phyloP scores from a whole-genome alignment of 208 protist genomes.

The Kentomonas sorsogonicus region DNA sequence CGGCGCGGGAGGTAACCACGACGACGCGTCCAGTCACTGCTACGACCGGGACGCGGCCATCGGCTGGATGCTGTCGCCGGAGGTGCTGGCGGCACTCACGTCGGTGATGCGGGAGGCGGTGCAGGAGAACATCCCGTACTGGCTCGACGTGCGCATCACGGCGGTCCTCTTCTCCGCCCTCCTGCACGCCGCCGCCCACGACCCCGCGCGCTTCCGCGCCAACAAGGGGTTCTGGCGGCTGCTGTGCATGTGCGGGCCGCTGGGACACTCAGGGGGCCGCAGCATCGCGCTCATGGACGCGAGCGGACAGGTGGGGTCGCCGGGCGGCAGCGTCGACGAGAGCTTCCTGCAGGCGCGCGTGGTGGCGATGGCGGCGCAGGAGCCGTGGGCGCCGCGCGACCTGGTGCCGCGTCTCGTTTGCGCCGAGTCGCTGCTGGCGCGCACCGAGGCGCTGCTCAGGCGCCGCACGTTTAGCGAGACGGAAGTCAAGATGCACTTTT shows the following conservation, averaged over 20 bases:
- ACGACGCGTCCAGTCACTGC: no score
- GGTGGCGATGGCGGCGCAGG: constrained; percentile 11
- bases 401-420: constrained; percentile 35
- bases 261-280: constrained; percentile 54
- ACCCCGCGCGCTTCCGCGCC: constrained; percentile 17
- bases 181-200: constrained; percentile 49
- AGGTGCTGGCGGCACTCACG: constrained; percentile 26
- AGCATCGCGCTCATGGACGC: constrained; percentile 38
- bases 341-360: constrained; percentile 21
- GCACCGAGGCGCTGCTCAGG: constrained; percentile 25
- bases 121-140: constrained; percentile 79
- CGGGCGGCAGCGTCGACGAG: constrained; percentile 28
- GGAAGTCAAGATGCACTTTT: constrained; percentile 56
- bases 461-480: background rate
- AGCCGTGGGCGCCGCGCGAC: constrained; percentile 9
- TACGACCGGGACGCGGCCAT: no score
- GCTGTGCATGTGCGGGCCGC: constrained; percentile 69
- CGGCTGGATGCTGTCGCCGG: no score
- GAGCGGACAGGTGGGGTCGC: constrained; percentile 10
- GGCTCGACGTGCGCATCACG: constrained; percentile 76
- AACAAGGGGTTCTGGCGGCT: constrained; percentile 72
- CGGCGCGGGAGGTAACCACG: no score
- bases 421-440: constrained; percentile 20
- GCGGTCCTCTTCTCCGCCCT: constrained; percentile 59
- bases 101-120: constrained; percentile 50